Evolutionary conservation across 345 rosid species (phyloP).

Genomic region (Pelargonium nanum): DNA sequence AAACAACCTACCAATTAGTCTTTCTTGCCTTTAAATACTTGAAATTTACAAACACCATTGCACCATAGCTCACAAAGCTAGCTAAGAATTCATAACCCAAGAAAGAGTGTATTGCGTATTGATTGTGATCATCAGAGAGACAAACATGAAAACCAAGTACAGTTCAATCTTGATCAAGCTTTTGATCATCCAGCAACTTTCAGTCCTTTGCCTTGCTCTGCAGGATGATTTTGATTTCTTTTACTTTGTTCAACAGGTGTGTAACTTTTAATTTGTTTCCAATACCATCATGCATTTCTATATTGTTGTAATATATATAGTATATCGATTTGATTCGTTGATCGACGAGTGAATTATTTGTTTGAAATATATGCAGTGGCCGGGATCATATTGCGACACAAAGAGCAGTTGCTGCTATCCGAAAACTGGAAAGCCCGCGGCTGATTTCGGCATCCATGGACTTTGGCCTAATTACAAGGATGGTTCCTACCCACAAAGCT

Average conservation of each 20-base stretch:
- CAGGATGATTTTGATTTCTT: constrained; percentile 68
- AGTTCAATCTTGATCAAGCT: constrained; percentile 23
- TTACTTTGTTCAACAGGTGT: constrained; percentile 77
- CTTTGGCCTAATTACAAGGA: constrained; percentile 80
- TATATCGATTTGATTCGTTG: neutral
- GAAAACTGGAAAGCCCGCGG: constrained; percentile 59
- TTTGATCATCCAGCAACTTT: constrained; percentile 34
- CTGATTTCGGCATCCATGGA: constrained; percentile 84
- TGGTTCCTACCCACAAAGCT: constrained; percentile 59
- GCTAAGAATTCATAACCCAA: no score
- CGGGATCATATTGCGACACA: constrained; percentile 78
- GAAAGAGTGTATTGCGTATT: no score
- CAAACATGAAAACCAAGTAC: constrained; percentile 15
- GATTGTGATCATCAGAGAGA: no score
- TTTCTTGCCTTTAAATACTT: neutral
- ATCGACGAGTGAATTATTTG: neutral
- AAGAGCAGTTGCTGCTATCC: constrained; percentile 67
- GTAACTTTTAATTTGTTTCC: neutral
- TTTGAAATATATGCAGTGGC: constrained; percentile 46
- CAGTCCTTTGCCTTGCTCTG: constrained; percentile 18
- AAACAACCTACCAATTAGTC: neutral
- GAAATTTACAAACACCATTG: neutral
- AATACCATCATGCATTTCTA: neutral
- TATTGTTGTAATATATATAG: neutral
- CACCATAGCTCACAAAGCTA: neutral